Evolutionary conservation across 2,329 filamentous ascomycete species (phyloP), one percentile per base, ranked within the genome.

Genomic region (Lasiodiplodia hormozganensis): DNA sequence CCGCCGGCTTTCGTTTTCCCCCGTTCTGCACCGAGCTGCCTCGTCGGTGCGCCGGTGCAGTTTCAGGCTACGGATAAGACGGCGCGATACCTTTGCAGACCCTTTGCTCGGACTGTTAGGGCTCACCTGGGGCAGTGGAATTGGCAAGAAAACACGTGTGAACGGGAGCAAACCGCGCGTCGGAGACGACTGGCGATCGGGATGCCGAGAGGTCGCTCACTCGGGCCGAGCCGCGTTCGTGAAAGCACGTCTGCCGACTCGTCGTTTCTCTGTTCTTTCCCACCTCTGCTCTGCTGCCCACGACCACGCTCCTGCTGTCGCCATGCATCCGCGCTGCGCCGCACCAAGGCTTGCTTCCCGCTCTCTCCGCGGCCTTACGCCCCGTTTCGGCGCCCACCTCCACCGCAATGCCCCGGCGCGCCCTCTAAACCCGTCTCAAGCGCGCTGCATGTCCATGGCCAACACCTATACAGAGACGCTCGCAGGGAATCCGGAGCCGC

Each of bases 391-490:
- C 23, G 82, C 85, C 38, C 78, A 80, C 53, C 79, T 75, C 47
- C 75, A 73, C 62, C 70, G 72, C 23, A 72, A 75, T 71, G 51
- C 76, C 52, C 73, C 77, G 14, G 78, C 77, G 53, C 60, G 47
- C 47, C 8, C 28, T 34, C 47, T 38, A 2, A 38, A 23, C 11
- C 40, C 21, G 10, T 70, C 76, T 81, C 66, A 72, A 81, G 51
- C 72, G 86, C 56, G 76, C 79, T 53, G n/a, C 60, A 2, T 34
- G 7, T 64, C 60, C 18, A 7, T 23, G 14, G 10, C 73, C 79
- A 36, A 82, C 85, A 2, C 82, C 85, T 70, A 75, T 77, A 62
- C 73, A 85, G 69, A 47, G 40, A 7, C 16, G 40, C 8, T 43
- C 6, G 16, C 16, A 8, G 18, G 8, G 7, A n/a, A 47, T 10